Evolutionary conservation across 192 early-diverging fungal genomes (phyloP).

Genomic region (Rhizophagus clarus): DNA sequence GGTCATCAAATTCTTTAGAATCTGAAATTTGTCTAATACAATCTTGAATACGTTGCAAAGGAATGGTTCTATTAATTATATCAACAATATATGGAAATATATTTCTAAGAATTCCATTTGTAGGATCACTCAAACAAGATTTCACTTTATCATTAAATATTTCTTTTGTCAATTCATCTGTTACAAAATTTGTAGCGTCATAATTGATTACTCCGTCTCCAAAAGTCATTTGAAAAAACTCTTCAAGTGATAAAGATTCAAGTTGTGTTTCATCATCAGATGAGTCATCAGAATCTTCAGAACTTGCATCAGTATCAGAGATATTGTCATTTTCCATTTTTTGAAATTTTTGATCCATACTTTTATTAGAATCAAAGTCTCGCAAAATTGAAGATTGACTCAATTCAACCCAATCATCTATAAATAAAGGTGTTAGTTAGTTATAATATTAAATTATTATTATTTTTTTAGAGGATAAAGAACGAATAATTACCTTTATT

Average conservation of each 20-base stretch:
- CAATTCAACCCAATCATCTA: background rate
- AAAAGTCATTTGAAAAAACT: conserved; percentile 11
- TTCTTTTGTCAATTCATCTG: background rate
- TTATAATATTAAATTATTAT: background rate
- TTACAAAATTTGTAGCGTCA: conserved; percentile 9
- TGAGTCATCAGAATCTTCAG: background rate
- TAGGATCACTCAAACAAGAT: background rate
- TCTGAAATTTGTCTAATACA: background rate
- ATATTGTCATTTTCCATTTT: background rate
- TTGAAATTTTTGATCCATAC: no score
- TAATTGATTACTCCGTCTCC: background rate
- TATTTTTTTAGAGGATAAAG: background rate
- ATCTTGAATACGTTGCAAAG: background rate
- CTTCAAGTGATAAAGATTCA: background rate
- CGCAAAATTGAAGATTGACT: background rate
- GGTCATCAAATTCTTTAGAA: background rate
- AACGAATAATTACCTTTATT: background rate
- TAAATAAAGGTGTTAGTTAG: background rate
- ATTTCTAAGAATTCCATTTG: conserved; percentile 10
- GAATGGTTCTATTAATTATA: background rate
- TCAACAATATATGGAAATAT: conserved; percentile 7
- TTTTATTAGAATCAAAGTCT: background rate
- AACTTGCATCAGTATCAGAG: background rate
- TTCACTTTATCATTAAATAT: background rate
- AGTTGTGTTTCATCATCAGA: background rate